Evolutionary conservation across 2,329 filamentous ascomycete species (phyloP), one percentile per base, ranked within the genome.

Genomic region (Penicillium sp.): DNA sequence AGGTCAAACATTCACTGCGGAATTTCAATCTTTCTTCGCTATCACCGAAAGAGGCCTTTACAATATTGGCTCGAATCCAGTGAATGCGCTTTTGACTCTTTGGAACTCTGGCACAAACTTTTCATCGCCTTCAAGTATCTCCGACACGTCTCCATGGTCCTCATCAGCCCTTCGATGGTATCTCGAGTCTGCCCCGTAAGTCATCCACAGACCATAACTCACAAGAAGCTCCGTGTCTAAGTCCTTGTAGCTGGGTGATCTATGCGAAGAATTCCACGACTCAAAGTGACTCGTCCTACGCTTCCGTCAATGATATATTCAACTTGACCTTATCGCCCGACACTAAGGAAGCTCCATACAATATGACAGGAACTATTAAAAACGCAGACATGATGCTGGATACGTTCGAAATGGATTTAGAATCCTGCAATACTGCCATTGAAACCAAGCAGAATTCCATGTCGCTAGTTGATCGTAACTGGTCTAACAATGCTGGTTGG

Each of bases 71-170:
- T 27, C 20, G 9, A 49, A 54, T 18, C 29, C 52, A 33, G 52
- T 54, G 1, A 54, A 54, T 23, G 33, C 45, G 9, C 29, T 29
- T 22, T 49, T 50, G 27, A 50, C 37, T 20, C 46, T 54, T 27
- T 54, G 46, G 52, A 35, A 49, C 27, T 31, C 52, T 11, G 46
- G 29, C 5, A 27, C 40, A 23, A 18, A 45, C 18, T 35, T 50
- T 20, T 35, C 26, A 22, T 51, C 29, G 20, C 11, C 2, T 33
- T n/a, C 2, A 33, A 33, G 2, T 7, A 33, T 48, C 18, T 46
- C 26, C 22, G 25, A 18, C 11, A 14, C 2, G 14, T 33, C 15
- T 33, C 29, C 31, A 40, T 26, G 47, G 33, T 14, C 11, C 9
- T 48, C 29, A 37, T 37, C 44, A 11, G 23, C 44, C 15, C 44